phyloP scores from a whole-genome alignment of 345 rosid genomes.

The Lumnitzera littorea region DNA sequence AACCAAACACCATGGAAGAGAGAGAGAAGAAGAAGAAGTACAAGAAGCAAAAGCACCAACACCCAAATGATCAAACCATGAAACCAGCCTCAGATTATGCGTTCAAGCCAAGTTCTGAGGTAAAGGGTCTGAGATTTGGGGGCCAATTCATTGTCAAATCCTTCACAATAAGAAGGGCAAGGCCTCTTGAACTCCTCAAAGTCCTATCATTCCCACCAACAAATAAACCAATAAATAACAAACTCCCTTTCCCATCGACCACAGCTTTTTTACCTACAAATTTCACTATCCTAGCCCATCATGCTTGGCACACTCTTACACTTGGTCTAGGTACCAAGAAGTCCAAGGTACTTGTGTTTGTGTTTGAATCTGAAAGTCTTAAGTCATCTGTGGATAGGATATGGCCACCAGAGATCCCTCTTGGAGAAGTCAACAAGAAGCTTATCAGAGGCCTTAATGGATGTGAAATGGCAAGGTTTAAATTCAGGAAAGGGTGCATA shows the following conservation, averaged over 20 bases:
- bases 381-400: conserved; percentile 43
- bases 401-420: conserved; percentile 84
- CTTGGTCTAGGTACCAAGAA: conserved; percentile 88
- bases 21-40: conserved; percentile 45
- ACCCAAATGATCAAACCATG: conserved; percentile 41
- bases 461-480: conserved; percentile 88
- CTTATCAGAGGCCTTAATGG: conserved; percentile 53
- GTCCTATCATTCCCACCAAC: conserved; percentile 64
- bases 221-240: conserved; percentile 15
- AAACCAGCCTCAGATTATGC: conserved; percentile 50
- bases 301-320: conserved; percentile 93
- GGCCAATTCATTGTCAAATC: conserved; percentile 91
- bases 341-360: conserved; percentile 70
- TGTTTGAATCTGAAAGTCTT: conserved; percentile 73
- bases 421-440: conserved; percentile 86
- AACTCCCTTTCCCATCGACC: conserved; percentile 58
- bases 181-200: conserved; percentile 71
- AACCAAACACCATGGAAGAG: conserved; percentile 42
- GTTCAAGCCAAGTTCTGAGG: conserved; percentile 73
- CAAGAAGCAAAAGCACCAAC: conserved; percentile 72
- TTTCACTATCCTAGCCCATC: conserved; percentile 93
- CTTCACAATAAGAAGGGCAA: conserved; percentile 80
- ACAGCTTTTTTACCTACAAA: conserved; percentile 83
- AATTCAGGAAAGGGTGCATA: conserved; percentile 91
- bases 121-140: conserved; percentile 81